Percentiles rank a stretch among this genome's conserved stretches.
Evolutionary conservation across 2,329 filamentous ascomycete genomes (phyloP).

Genomic region (Rugonectria rugulosa): DNA sequence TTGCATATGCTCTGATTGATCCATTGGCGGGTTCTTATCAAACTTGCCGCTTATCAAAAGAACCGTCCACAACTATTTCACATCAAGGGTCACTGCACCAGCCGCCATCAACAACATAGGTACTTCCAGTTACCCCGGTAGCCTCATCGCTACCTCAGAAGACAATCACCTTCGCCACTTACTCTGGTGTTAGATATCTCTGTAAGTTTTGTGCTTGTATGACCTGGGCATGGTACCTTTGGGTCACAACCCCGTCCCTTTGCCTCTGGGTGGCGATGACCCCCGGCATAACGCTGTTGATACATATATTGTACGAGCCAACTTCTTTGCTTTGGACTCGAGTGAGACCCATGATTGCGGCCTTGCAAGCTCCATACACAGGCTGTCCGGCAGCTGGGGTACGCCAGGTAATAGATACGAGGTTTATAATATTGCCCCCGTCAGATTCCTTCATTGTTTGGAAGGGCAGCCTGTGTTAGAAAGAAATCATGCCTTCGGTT

Average conservation of each 20-base stretch:
- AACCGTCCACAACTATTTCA: no score
- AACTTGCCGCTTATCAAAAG: no score
- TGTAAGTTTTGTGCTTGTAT: slow-evolving; percentile 52
- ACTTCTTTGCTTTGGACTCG: slow-evolving; percentile 63
- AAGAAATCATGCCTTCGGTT: slow-evolving; percentile 64
- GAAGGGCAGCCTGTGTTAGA: slow-evolving; percentile 73
- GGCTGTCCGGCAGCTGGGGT: slow-evolving; percentile 53
- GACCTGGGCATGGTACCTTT: slow-evolving; percentile 49
- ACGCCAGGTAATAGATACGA: slow-evolving; percentile 59
- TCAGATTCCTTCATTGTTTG: slow-evolving; percentile 58
- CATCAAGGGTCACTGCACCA: slow-evolving; percentile 37
- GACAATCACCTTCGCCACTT: slow-evolving; percentile 55
- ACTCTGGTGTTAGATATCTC: slow-evolving; percentile 49
- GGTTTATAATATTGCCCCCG: slow-evolving; percentile 61
- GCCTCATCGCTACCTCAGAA: slow-evolving; percentile 56
- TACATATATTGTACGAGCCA: slow-evolving; percentile 53
- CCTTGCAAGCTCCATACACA: slow-evolving; percentile 61
- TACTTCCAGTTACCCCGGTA: slow-evolving; percentile 53
- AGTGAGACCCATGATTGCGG: slow-evolving; percentile 63
- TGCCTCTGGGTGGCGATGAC: slow-evolving; percentile 55
- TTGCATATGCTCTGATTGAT: no score
- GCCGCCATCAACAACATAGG: slow-evolving; percentile 45
- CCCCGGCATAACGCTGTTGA: slow-evolving; percentile 60
- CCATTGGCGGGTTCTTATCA: no score
- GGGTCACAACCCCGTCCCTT: slow-evolving; percentile 52